Percentiles rank a stretch among this genome's conserved stretches.
Conservation (phyloP, 768 basidiomycete species). For the Coprinopsis strossmayeri region DNA sequence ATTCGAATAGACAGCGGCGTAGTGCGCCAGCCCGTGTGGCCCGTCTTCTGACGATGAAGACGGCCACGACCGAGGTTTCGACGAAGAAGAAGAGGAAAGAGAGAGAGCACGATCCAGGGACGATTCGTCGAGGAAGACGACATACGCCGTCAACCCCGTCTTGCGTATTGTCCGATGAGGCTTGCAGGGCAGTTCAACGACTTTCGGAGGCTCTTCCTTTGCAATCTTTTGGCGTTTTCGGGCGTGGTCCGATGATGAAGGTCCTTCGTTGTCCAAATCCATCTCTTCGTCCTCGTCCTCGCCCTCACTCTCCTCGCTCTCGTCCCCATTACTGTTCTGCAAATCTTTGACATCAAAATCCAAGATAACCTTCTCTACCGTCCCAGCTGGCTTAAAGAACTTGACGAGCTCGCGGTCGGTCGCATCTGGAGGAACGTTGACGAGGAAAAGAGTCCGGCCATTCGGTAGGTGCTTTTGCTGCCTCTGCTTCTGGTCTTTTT, state of each 20-base stretch:
- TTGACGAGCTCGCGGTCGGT: slow-evolving; percentile 72
- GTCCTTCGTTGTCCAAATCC: neutral
- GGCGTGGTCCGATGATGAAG: slow-evolving; percentile 12
- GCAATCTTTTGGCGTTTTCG: slow-evolving; percentile 34
- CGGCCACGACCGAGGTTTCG: slow-evolving; percentile 62
- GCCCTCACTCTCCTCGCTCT: slow-evolving; percentile 3
- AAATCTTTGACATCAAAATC: slow-evolving; percentile 10
- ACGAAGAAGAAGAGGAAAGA: slow-evolving; percentile 34
- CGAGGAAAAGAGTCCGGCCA: slow-evolving; percentile 78
- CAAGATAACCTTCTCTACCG: slow-evolving; percentile 9
- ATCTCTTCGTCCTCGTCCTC: slow-evolving; percentile 10
- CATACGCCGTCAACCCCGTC: slow-evolving; percentile 65
- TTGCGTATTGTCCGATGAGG: slow-evolving; percentile 50
- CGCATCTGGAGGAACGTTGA: slow-evolving; percentile 85
- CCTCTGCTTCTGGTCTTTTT: neutral
- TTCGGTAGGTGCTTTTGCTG: slow-evolving; percentile 28
- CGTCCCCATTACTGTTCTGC: neutral
- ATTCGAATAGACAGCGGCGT: slow-evolving; percentile 52
- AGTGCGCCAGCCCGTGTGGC: slow-evolving; percentile 69
- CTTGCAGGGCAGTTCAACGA: slow-evolving; percentile 53
- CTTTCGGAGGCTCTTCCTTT: slow-evolving; percentile 35
- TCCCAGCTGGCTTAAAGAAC: slow-evolving; percentile 60
- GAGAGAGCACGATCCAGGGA: slow-evolving; percentile 64
- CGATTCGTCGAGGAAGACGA: slow-evolving; percentile 63
- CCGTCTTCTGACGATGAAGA: slow-evolving; percentile 44